Conservation (phyloP, 2,329 filamentous ascomycete species). For the Thielaviopsis musarum region DNA sequence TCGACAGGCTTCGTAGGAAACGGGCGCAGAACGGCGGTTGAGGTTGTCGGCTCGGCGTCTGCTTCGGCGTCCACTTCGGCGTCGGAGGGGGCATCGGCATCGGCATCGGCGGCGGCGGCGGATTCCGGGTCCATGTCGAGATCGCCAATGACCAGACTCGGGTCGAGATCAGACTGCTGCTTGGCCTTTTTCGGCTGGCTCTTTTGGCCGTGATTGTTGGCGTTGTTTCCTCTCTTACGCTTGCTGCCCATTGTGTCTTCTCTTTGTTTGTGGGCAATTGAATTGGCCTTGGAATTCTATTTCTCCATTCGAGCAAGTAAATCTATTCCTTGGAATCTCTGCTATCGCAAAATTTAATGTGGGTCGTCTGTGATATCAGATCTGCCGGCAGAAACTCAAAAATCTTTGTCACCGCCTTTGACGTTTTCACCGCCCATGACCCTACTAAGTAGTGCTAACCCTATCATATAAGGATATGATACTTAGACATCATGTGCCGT, state of each 20-base stretch:
- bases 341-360: conserved; percentile 8
- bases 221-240: conserved; percentile 10
- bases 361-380: not conserved
- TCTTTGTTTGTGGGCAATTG: not conserved
- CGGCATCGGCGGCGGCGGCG: not conserved
- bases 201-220: not conserved
- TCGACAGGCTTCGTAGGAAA: conserved; percentile 23
- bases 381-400: not conserved
- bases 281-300: not conserved
- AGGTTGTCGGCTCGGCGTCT: conserved; percentile 1
- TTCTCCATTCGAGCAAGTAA: not conserved
- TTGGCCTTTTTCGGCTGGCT: conserved; percentile 6
- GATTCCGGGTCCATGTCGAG: conserved; percentile 2
- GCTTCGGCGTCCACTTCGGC: not conserved
- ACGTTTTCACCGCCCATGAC: not conserved
- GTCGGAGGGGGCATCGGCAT: not conserved
- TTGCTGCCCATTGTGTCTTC: conserved; percentile 9
- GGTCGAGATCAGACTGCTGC: not conserved
- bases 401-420: not conserved
- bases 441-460: not conserved
- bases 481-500: too few relatives aligned
- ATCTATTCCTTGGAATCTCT: not conserved
- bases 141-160: not conserved
- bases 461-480: not conserved
- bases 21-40: conserved; percentile 5